phyloP scores from a whole-genome alignment of 441 rosid species.

The Geranium incanum region DNA sequence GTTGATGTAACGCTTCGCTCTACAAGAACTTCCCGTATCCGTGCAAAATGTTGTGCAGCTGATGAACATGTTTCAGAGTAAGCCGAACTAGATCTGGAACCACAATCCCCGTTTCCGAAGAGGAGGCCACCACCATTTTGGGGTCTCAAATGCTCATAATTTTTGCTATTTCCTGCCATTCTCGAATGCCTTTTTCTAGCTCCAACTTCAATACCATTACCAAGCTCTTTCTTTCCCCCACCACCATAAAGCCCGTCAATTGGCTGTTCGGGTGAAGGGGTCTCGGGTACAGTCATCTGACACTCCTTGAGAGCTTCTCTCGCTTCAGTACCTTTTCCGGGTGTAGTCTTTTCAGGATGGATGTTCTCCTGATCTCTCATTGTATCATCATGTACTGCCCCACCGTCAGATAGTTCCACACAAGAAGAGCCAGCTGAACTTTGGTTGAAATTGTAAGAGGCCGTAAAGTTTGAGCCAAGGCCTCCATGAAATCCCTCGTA shows the following conservation, averaged over 20 bases:
- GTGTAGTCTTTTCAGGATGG: conserved; percentile 72
- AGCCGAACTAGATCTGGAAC: conserved; percentile 55
- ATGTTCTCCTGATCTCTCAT: conserved; percentile 69
- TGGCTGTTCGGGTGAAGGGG: conserved; percentile 96
- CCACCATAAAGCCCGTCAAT: conserved; percentile 43
- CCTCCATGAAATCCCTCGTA: conserved; percentile 61
- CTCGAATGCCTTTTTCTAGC: conserved; percentile 64
- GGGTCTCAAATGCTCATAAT: conserved; percentile 39
- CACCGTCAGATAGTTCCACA: conserved; percentile 63
- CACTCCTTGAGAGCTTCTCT: conserved; percentile 54
- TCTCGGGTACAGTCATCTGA: conserved; percentile 85
- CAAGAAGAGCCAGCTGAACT: conserved; percentile 51
- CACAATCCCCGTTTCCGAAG: conserved; percentile 48
- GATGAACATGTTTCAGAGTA: conserved; percentile 81
- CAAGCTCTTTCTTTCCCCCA: conserved; percentile 53
- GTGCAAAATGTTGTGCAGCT: conserved; percentile 86
- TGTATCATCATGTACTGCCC: conserved; percentile 38
- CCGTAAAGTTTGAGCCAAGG: conserved; percentile 34
- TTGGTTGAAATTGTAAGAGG: conserved; percentile 42
- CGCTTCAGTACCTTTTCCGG: conserved; percentile 52
- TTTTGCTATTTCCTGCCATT: conserved; percentile 46
- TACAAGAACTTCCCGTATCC: conserved; percentile 84
- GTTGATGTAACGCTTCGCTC: conserved; percentile 87
- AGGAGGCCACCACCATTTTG: conserved; percentile 50
- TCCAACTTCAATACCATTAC: conserved; percentile 58